Evolutionary conservation across 106 monocot species (phyloP).

Genomic region (Dioscorea alata): DNA sequence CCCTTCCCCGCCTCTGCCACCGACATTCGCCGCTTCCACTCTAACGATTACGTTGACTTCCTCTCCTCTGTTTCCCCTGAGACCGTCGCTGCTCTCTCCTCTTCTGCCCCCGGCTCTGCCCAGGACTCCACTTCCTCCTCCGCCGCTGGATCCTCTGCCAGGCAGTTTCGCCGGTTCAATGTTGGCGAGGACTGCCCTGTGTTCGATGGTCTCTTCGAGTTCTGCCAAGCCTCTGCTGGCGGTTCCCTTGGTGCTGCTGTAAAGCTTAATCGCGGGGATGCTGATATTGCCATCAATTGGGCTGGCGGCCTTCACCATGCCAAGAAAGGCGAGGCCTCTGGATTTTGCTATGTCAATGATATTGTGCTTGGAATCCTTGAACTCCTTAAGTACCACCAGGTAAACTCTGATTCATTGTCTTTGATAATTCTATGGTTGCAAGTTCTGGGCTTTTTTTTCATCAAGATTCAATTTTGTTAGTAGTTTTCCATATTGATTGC

Average conservation of each 20-base stretch:
- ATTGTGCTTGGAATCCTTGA: neutral
- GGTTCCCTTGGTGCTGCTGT: neutral
- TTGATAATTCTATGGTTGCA: too few relatives aligned
- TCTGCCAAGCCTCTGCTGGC: neutral
- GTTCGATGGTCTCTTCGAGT: neutral
- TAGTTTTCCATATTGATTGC: too few relatives aligned
- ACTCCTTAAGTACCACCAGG: neutral
- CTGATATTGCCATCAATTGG: neutral
- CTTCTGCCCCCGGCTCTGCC: neutral
- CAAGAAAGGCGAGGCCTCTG: neutral
- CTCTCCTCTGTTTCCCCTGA: neutral
- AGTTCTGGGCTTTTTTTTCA: too few relatives aligned
- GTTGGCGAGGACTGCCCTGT: conserved; percentile 1
- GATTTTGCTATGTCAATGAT: neutral
- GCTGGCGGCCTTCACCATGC: neutral
- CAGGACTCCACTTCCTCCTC: neutral
- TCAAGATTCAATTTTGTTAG: too few relatives aligned
- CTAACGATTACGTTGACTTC: neutral
- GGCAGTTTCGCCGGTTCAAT: neutral
- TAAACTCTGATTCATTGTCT: neutral
- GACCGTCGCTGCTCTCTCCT: neutral
- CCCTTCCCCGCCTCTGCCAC: neutral
- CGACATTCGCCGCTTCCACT: conserved; percentile 1
- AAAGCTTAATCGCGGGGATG: neutral
- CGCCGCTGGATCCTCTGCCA: neutral